A percentile compares a stretch with the other conserved stretches of the same genome.
Evolutionary conservation across 805 yeast species (phyloP).

Genomic region (Kodamaea sagamina): DNA sequence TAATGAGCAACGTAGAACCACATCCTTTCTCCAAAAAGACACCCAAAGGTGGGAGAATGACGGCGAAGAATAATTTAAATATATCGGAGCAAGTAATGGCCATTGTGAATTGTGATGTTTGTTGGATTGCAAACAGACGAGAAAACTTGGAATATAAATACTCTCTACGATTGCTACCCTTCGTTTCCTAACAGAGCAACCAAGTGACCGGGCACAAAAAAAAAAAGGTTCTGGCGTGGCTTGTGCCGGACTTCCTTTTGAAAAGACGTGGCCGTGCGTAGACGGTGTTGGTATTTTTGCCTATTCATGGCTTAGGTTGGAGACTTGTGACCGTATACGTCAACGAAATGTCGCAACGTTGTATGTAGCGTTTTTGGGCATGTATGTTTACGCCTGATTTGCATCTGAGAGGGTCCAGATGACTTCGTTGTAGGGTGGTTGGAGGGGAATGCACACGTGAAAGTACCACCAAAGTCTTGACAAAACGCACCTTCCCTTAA

Average conservation of each 20-base stretch:
- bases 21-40: conserved; percentile 64
- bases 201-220: background rate
- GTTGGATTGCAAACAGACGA: background rate
- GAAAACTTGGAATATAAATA: background rate
- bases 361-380: background rate
- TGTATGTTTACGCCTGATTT: background rate
- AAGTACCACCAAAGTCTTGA: too few relatives aligned
- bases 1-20: conserved; percentile 46
- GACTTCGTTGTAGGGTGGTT: too few relatives aligned
- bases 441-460: too few relatives aligned
- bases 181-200: background rate
- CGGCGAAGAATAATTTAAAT: conserved; percentile 51
- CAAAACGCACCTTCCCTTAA: too few relatives aligned
- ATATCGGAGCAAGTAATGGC: conserved; percentile 56
- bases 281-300: too few relatives aligned
- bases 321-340: conserved; percentile 3
- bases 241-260: background rate
- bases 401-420: too few relatives aligned
- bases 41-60: conserved; percentile 61
- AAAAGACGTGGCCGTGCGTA: too few relatives aligned
- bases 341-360: too few relatives aligned
- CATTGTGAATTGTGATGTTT: conserved; percentile 31
- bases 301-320: background rate
- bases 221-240: background rate
- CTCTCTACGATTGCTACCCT: background rate